Conservation (phyloP, 2,329 filamentous ascomycete genomes). For the Alternaria brassicae region DNA sequence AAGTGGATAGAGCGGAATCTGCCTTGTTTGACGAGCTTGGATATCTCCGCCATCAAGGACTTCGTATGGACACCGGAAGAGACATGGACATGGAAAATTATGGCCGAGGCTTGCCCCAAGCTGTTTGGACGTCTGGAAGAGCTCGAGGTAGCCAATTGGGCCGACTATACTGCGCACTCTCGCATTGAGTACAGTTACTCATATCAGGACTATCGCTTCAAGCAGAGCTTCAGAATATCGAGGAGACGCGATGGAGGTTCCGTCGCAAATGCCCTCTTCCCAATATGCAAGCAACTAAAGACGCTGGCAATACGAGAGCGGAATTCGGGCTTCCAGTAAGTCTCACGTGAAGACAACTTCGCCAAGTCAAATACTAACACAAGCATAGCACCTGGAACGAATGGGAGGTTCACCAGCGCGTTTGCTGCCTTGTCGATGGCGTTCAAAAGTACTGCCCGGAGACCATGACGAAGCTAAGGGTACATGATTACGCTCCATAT, state of each 20-base stretch:
- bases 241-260: slow-evolving; percentile 45
- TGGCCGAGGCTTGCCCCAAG: slow-evolving; percentile 41
- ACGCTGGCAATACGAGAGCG: slow-evolving; percentile 44
- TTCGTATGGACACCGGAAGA: slow-evolving; percentile 49
- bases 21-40: slow-evolving; percentile 41
- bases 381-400: slow-evolving; percentile 43
- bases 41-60: slow-evolving; percentile 49
- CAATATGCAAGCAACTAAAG: slow-evolving; percentile 40
- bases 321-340: slow-evolving; percentile 43
- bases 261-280: slow-evolving; percentile 44
- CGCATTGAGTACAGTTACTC: slow-evolving; percentile 49
- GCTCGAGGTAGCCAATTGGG: slow-evolving; percentile 48
- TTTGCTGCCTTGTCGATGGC: slow-evolving; percentile 47
- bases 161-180: slow-evolving; percentile 47
- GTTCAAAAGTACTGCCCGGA: slow-evolving; percentile 40
- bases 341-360: background rate
- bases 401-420: slow-evolving; percentile 48
- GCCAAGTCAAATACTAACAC: slow-evolving; percentile 13
- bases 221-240: slow-evolving; percentile 45
- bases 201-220: slow-evolving; percentile 48
- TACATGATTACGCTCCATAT: slow-evolving; percentile 48
- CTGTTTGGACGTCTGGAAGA: slow-evolving; percentile 44
- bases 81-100: slow-evolving; percentile 48
- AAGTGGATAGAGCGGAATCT: slow-evolving; percentile 48
- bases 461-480: slow-evolving; percentile 41